Evolutionary conservation across 2,329 filamentous ascomycete genomes (phyloP).

Genomic region (Apiospora phragmitis): DNA sequence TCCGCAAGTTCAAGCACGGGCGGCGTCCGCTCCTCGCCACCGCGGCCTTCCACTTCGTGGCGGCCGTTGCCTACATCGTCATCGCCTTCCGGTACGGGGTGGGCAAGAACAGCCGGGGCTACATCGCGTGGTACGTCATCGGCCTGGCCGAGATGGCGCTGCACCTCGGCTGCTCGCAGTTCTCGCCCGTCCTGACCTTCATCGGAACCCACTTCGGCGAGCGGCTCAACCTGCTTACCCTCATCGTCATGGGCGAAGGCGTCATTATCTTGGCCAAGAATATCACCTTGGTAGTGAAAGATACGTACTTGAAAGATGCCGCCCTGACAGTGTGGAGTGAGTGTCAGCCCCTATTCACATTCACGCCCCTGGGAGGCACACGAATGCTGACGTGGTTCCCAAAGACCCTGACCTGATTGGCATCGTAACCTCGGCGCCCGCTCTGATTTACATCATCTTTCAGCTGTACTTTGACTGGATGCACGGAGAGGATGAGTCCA

Average conservation of each 20-base stretch:
- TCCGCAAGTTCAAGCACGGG: slow-evolving; percentile 40
- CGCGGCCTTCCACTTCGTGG: slow-evolving; percentile 36
- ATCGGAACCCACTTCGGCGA: slow-evolving; percentile 64
- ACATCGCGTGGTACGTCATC: slow-evolving; percentile 53
- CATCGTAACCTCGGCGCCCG: slow-evolving; percentile 38
- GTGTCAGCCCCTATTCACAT: not conserved
- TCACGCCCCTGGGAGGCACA: not conserved
- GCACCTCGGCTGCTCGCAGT: slow-evolving; percentile 53
- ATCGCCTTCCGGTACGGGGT: slow-evolving; percentile 44
- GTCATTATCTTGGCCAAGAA: slow-evolving; percentile 52
- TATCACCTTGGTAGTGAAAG: slow-evolving; percentile 51
- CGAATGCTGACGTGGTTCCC: slow-evolving; percentile 13
- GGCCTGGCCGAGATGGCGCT: slow-evolving; percentile 52
- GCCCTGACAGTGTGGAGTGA: slow-evolving; percentile 24
- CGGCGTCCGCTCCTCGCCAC: slow-evolving; percentile 34
- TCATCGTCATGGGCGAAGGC: slow-evolving; percentile 43
- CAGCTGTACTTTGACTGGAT: slow-evolving; percentile 61
- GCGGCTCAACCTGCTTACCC: slow-evolving; percentile 61
- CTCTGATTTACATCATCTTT: slow-evolving; percentile 47
- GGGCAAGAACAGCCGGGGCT: slow-evolving; percentile 37
- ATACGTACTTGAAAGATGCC: slow-evolving; percentile 40
- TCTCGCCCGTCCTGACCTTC: slow-evolving; percentile 59
- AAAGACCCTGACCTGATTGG: slow-evolving; percentile 40
- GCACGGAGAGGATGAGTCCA: slow-evolving; percentile 55
- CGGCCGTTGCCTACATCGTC: slow-evolving; percentile 36